These are phyloP conservation scores for Eutrema salsugineum DNA, from an alignment of 441 rosid genomes.

Conservation along the genomic window DNA sequence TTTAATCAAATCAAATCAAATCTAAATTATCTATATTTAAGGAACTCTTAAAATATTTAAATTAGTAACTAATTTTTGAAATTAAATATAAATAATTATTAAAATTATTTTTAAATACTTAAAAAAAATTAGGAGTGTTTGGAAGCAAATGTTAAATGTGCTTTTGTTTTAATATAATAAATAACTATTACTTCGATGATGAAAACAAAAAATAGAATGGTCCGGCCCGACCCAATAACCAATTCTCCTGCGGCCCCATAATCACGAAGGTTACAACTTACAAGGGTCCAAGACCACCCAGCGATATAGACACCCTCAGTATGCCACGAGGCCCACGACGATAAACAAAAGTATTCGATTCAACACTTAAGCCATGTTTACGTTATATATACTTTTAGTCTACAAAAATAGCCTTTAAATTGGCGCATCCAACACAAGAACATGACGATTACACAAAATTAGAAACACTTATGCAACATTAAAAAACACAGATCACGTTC, in stretches of 20 bases:
- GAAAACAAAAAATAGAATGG: too few relatives aligned
- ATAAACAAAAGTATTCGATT: neutral
- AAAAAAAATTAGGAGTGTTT: too few relatives aligned
- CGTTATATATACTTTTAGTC: neutral
- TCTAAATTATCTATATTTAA: too few relatives aligned
- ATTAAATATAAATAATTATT: too few relatives aligned
- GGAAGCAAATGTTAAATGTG: too few relatives aligned
- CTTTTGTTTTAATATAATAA: too few relatives aligned
- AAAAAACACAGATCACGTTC: neutral
- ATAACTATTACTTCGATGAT: too few relatives aligned
- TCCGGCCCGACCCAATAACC: neutral
- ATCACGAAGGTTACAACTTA: neutral
- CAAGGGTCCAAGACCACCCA: neutral
- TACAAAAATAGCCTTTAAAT: neutral
- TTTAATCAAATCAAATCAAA: too few relatives aligned
- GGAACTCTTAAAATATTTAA: too few relatives aligned
- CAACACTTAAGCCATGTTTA: neutral
- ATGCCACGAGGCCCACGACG: neutral
- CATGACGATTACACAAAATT: neutral
- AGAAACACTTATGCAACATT: neutral
- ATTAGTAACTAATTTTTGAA: too few relatives aligned
- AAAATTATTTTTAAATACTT: too few relatives aligned
- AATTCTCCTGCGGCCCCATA: neutral
- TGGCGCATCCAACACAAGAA: neutral
- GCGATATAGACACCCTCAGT: neutral